phyloP scores from a whole-genome alignment of 2,329 filamentous ascomycete genomes.

The Diaporthe sp. region DNA sequence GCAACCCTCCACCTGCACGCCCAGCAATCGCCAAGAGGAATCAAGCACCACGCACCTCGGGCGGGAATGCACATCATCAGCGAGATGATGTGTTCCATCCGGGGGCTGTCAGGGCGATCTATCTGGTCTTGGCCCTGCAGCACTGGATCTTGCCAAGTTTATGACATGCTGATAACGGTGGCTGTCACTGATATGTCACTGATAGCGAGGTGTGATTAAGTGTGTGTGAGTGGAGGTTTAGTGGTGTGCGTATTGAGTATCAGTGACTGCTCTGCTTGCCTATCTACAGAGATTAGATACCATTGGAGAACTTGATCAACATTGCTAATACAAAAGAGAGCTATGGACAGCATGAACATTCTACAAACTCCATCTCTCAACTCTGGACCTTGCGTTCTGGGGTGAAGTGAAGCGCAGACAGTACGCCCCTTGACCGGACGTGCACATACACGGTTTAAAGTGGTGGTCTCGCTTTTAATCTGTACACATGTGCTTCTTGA shows the following conservation, averaged over 20 bases:
- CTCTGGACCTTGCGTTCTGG: no score
- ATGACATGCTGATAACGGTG: not conserved
- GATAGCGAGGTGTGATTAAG: not conserved
- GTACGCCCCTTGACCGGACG: not conserved
- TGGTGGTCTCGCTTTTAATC: no score
- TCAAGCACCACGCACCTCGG: not conserved
- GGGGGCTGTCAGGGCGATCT: not conserved
- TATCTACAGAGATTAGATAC: no score
- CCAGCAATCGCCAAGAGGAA: slow-evolving; percentile 14
- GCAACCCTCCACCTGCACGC: slow-evolving; percentile 22
- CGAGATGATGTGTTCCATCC: not conserved
- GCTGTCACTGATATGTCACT: slow-evolving; percentile 4
- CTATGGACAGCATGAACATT: not conserved
- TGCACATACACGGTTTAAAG: not conserved
- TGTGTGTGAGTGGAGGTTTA: not conserved
- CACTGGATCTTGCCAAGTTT: slow-evolving; percentile 18
- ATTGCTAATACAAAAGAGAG: not conserved
- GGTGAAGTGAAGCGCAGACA: not conserved
- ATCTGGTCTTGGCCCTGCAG: slow-evolving; percentile 10
- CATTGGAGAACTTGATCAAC: not conserved
- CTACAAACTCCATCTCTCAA: not conserved
- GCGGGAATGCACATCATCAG: not conserved
- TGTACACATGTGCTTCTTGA: no score
- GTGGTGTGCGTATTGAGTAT: not conserved
- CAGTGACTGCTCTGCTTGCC: not conserved